Percentiles rank a stretch among this genome's conserved stretches.
These are phyloP conservation scores for Jaenimonas drosophilae DNA, from an alignment of 208 protist species.

Conservation along the genomic window DNA sequence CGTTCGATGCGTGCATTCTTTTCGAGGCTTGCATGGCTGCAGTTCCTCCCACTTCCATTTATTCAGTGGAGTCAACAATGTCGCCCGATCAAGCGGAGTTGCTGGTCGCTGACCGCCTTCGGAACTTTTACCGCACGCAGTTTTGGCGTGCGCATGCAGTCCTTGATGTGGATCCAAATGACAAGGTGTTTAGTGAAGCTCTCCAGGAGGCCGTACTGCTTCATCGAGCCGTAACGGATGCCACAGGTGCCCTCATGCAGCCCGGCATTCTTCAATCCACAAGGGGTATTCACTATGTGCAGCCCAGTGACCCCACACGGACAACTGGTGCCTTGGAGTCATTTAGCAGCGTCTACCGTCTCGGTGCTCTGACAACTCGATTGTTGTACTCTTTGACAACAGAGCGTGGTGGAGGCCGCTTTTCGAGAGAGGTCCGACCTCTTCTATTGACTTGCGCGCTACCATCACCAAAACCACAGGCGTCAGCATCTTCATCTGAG, in stretches of 20 bases:
- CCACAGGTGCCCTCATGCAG: slow-evolving; percentile 74
- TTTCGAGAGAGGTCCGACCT: slow-evolving; percentile 36
- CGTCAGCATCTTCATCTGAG: not conserved
- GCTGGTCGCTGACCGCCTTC: slow-evolving; percentile 13
- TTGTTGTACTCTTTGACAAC: slow-evolving; percentile 63
- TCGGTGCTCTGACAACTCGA: slow-evolving; percentile 39
- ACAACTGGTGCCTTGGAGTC: slow-evolving; percentile 57
- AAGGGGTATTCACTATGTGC: slow-evolving; percentile 61
- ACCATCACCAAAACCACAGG: not conserved
- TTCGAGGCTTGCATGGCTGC: slow-evolving; percentile 54
- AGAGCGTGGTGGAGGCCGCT: slow-evolving; percentile 46
- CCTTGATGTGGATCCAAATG: slow-evolving; percentile 73
- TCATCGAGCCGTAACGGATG: slow-evolving; percentile 47
- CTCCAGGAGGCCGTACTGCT: slow-evolving; percentile 50
- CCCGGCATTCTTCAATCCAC: slow-evolving; percentile 78
- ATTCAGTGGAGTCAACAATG: slow-evolving; percentile 13
- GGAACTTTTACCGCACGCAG: slow-evolving; percentile 49
- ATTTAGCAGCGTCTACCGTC: slow-evolving; percentile 53
- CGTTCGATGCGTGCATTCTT: slow-evolving; percentile 68
- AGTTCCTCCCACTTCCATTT: slow-evolving; percentile 21
- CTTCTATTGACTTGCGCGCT: slow-evolving; percentile 57
- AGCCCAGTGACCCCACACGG: slow-evolving; percentile 51
- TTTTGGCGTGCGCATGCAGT: slow-evolving; percentile 70
- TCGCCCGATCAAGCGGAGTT: not conserved
- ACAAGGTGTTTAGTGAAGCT: slow-evolving; percentile 37